Evolutionary conservation across 495 filamentous ascomycete species (phyloP), one percentile per base, ranked within the genome.

Genomic region (Pseudotulostoma volvatum): DNA sequence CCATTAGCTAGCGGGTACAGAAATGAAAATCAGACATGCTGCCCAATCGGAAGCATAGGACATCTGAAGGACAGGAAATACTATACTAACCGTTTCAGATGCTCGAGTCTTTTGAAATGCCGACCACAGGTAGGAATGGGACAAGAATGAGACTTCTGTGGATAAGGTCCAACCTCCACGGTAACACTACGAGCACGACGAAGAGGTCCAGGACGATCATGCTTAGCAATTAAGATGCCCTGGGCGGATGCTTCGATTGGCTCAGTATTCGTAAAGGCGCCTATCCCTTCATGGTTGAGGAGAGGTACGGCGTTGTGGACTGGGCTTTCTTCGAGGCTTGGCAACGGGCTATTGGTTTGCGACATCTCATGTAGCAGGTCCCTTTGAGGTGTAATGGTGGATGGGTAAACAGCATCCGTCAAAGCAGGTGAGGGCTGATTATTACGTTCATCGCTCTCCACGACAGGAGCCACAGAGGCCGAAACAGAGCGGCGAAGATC

Each of bases 101-200:
- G 90, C 61, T 97, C 90, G 68, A 97, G 74, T 54, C 90, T 78
- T 76, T 97, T 97, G 71, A 97, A 97, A 45, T 94, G 72, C 55
- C 92, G 79, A 32, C 92, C 90, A 57, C 90, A 97, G 17, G 86
- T 85, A 18, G 92, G 92, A 54, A 97, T 97, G n/a, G 90, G 90
- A 64, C 90, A 97, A 7, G 86, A 93, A 57, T 97, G 90, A 7
- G 84, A 88, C 56, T 97, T 97, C 48, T 92, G 84, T 9, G 90
- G 87, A 56, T 97, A 97, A 31, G 90, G 90, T 25, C 85, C 86
- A 38, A 93, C 68, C 56, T 96, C 92, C 81, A 90, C 87, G 7
- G 90, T 96, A 44, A 92, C 90, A 48, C 87, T 95, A 43, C 90
- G 74, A 41, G 90, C 92, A 52, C 92, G 73, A 49, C 90, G 81